Evolutionary conservation across 352 stramenopile genomes (phyloP), one percentile per base, ranked within the genome.

Genomic region (Pythium aquatile): DNA sequence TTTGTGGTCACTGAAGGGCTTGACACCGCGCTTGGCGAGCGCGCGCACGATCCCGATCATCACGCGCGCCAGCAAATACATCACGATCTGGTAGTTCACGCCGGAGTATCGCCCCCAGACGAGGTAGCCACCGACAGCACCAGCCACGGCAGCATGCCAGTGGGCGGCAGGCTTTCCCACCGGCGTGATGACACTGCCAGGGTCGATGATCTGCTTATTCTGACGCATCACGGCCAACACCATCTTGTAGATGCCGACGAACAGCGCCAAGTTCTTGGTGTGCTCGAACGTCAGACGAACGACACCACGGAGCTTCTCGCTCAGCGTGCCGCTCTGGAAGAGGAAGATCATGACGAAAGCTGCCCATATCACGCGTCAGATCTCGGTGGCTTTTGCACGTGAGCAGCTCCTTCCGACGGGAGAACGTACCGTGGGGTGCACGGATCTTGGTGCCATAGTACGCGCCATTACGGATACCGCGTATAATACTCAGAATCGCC

Each of bases 401-500:
- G 30, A 14, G 32, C 30, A 64, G 11, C 33, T 17, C 62, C 28
- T 37, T 51, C 44, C 20, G 26, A 28, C 2, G n/a, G 30, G 33
- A 30, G 6, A 16, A 63, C 74, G 44, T 78, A 95, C 87, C 87
- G 48, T 97, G 88, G 11, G 87, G 86, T 16, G 88, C 84, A 61
- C 88, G 83, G 70, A 96, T 91, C 72, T 96, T 96, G 61, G 87
- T 94, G 67, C 88, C 88, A 67, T 97, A 97, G 77, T 87, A 90
- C 30, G 85, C 84, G 51, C 88, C 88, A 85, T 97, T 96, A 61
- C 88, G 83, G 51, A 94, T 61, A 55, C 85, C 88, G 59, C 86
- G 84, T 49, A 94, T 68, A 67, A 96, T 79, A 57, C 77, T 82
- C n/a, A 91, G 70, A 60, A 88, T 42, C 24, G 65, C 70, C 17